Conservation (phyloP, 2,329 filamentous ascomycete genomes). For the Fusarium hainanense region DNA sequence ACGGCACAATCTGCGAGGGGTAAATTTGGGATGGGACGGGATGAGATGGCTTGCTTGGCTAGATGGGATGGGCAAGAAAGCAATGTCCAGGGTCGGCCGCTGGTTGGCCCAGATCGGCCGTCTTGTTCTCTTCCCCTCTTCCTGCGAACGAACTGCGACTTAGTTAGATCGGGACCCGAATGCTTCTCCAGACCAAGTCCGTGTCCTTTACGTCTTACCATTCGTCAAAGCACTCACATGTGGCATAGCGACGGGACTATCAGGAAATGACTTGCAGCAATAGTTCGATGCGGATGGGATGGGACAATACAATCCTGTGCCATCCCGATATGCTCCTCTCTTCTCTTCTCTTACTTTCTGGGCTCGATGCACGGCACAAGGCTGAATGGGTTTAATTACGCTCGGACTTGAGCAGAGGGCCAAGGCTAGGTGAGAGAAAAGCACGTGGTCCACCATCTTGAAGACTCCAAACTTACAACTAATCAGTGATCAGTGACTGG, state of each 20-base stretch:
- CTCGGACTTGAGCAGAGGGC: slow-evolving; percentile 5
- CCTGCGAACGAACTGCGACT: not conserved
- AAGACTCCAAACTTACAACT: not conserved
- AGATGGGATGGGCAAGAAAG: not conserved
- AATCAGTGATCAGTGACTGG: not conserved
- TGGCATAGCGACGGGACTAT: slow-evolving; percentile 22
- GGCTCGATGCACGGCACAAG: slow-evolving; percentile 27
- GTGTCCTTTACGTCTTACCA: slow-evolving; percentile 4
- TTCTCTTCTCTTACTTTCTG: not conserved
- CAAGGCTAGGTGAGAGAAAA: not conserved
- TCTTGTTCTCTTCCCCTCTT: slow-evolving; percentile 3
- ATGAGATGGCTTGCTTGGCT: not conserved
- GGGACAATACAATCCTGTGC: not conserved
- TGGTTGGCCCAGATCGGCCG: slow-evolving; percentile 21
- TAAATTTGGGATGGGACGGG: not conserved
- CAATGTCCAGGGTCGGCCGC: slow-evolving; percentile 24
- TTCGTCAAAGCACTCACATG: slow-evolving; percentile 12
- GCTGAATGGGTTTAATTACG: slow-evolving; percentile 41
- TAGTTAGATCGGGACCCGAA: slow-evolving; percentile 12
- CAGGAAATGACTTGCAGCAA: slow-evolving; percentile 42
- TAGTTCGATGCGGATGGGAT: slow-evolving; percentile 18
- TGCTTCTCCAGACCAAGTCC: slow-evolving; percentile 14
- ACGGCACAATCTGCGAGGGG: slow-evolving; percentile 28
- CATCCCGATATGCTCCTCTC: slow-evolving; percentile 2
- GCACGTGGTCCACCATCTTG: not conserved